Evolutionary conservation across 495 filamentous ascomycete genomes (phyloP).

Genomic region (Polyplosphaeria fusca): DNA sequence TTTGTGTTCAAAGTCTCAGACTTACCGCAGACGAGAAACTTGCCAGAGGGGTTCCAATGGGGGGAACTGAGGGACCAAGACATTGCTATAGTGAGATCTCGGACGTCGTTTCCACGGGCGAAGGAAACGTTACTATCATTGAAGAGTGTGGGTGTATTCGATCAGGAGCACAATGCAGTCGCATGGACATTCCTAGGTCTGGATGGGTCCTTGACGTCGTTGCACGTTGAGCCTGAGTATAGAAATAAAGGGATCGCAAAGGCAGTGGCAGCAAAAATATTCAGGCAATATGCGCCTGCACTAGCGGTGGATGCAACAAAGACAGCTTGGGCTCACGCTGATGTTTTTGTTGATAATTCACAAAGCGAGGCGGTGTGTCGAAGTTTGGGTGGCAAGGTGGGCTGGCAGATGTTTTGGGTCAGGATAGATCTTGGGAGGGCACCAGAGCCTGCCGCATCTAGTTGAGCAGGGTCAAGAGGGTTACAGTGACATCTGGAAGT

Average conservation of each 20-base stretch:
- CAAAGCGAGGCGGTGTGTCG: conserved; percentile 37
- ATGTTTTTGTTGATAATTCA: conserved; percentile 39
- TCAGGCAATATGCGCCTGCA: conserved; percentile 32
- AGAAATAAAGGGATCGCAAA: conserved; percentile 41
- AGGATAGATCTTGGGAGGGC: conserved; percentile 35
- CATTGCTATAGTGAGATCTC: conserved; percentile 16
- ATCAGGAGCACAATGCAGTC: conserved; percentile 23
- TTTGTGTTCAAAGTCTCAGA: conserved; percentile 29
- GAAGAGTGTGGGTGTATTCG: conserved; percentile 26
- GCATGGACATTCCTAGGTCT: conserved; percentile 43
- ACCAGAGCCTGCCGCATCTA: neutral
- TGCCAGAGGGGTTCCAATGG: conserved; percentile 30
- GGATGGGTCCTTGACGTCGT: conserved; percentile 36
- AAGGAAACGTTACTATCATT: conserved; percentile 17
- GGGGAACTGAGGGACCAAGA: conserved; percentile 25
- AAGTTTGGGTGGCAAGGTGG: conserved; percentile 37
- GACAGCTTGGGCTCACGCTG: conserved; percentile 37
- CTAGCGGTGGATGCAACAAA: conserved; percentile 19
- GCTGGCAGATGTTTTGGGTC: conserved; percentile 40
- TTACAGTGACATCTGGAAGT: neutral
- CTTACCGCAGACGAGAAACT: conserved; percentile 14
- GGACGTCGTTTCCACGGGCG: conserved; percentile 20
- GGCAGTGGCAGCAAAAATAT: conserved; percentile 35
- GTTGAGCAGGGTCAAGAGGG: neutral
- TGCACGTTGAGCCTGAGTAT: conserved; percentile 38